Evolutionary conservation across 2,329 filamentous ascomycete genomes (phyloP).

Genomic region (Raffaelea deltoideospora): DNA sequence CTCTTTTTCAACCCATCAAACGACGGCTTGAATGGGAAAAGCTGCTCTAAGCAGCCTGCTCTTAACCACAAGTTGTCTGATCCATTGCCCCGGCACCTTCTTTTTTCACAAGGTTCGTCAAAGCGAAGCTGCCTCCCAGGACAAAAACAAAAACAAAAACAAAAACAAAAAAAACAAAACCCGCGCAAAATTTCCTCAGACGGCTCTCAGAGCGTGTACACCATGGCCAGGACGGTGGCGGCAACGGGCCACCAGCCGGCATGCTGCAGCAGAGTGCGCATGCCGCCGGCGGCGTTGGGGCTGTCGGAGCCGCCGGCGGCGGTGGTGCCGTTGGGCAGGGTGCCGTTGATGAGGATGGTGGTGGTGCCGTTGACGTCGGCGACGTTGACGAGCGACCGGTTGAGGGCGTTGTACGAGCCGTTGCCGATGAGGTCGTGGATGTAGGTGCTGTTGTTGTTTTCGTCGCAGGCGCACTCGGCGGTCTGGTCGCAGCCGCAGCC

Average conservation of each 20-base stretch:
- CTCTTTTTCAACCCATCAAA: too few species aligned
- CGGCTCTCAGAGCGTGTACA: conserved; percentile 25
- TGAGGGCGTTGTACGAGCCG: conserved; percentile 41
- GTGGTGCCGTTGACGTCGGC: conserved; percentile 45
- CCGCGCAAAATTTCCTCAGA: too few species aligned
- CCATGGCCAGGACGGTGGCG: conserved; percentile 26
- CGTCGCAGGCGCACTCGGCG: conserved; percentile 51
- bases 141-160: too few species aligned
- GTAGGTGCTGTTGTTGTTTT: conserved; percentile 44
- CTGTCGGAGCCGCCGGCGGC: conserved; percentile 28
- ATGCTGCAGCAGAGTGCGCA: conserved; percentile 18
- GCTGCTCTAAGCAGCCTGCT: too few species aligned
- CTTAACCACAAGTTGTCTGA: too few species aligned
- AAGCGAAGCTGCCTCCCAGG: too few species aligned
- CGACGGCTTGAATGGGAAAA: too few species aligned
- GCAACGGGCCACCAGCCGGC: conserved; percentile 36
- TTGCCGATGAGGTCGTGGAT: conserved; percentile 49
- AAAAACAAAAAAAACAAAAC: too few species aligned
- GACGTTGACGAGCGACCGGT: conserved; percentile 47
- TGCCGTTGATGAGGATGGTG: conserved; percentile 62
- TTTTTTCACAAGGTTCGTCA: too few species aligned
- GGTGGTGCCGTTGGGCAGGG: conserved; percentile 52
- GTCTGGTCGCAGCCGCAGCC: conserved; percentile 44
- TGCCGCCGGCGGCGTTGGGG: conserved; percentile 18
- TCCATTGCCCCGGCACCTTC: too few species aligned